A percentile compares a stretch with the other conserved stretches of the same genome.
phyloP scores from a whole-genome alignment of 805 yeast genomes.

The Zygosaccharomyces pseudorouxii region DNA sequence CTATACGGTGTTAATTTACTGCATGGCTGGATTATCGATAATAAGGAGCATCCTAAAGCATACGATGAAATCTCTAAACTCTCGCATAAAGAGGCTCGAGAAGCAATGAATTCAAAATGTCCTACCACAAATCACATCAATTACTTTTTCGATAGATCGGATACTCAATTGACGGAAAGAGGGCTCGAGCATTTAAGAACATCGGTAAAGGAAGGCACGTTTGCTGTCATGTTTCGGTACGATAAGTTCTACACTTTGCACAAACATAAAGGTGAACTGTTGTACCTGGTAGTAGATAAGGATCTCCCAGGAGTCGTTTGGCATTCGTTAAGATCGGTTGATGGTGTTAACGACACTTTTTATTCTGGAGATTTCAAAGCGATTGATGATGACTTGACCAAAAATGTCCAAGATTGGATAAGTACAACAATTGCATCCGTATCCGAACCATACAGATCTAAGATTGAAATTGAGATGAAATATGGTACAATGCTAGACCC shows the following conservation, averaged over 20 bases:
- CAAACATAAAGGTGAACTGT: slow-evolving; percentile 50
- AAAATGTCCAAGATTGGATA: slow-evolving; percentile 76
- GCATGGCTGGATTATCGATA: slow-evolving; percentile 79
- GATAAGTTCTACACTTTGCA: slow-evolving; percentile 78
- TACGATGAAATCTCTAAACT: slow-evolving; percentile 37
- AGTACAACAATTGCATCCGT: slow-evolving; percentile 67
- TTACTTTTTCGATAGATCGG: slow-evolving; percentile 53
- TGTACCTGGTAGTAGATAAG: slow-evolving; percentile 63
- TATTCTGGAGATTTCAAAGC: slow-evolving; percentile 57
- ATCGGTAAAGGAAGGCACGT: slow-evolving; percentile 46
- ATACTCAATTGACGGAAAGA: slow-evolving; percentile 67
- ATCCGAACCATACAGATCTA: slow-evolving; percentile 43
- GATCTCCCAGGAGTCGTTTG: slow-evolving; percentile 58
- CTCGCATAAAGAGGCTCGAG: slow-evolving; percentile 58
- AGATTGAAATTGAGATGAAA: slow-evolving; percentile 62
- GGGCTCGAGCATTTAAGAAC: slow-evolving; percentile 53
- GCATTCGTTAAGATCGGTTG: slow-evolving; percentile 67
- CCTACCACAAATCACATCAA: slow-evolving; percentile 34
- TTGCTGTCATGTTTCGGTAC: slow-evolving; percentile 77
- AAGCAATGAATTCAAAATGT: slow-evolving; percentile 37
- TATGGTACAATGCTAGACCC: slow-evolving; percentile 63
- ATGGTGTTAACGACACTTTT: slow-evolving; percentile 64
- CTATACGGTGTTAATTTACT: slow-evolving; percentile 55
- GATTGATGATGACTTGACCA: slow-evolving; percentile 59
- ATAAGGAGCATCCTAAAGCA: slow-evolving; percentile 33